These are phyloP conservation scores for Pyropia yezoensis DNA, from an alignment of 23 red algal species.

Conservation along the genomic window DNA sequence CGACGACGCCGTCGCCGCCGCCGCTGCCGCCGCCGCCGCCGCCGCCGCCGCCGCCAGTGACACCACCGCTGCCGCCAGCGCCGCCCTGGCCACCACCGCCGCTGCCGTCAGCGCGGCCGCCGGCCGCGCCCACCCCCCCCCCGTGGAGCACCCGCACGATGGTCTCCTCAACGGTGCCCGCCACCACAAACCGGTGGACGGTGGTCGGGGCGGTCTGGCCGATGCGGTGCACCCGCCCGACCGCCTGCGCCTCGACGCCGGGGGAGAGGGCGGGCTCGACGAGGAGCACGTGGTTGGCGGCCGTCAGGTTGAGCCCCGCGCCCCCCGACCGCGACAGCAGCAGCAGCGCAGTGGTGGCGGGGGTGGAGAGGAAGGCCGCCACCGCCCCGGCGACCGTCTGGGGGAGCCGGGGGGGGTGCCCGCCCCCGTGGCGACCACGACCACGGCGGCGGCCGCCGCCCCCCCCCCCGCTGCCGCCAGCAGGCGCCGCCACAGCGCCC, in stretches of 20 bases:
- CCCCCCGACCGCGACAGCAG: slow-evolving; percentile 53
- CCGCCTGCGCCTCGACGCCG: slow-evolving; percentile 65
- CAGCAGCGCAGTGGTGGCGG: slow-evolving; percentile 35
- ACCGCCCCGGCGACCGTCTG: slow-evolving; percentile 4
- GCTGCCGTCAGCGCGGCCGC: too few relatives aligned
- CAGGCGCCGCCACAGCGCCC: background rate
- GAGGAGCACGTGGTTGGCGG: slow-evolving; percentile 74
- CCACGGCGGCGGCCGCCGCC: slow-evolving; percentile 9
- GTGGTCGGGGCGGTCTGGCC: slow-evolving; percentile 67
- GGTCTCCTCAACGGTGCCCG: slow-evolving; percentile 71
- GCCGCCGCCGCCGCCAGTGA: too few relatives aligned
- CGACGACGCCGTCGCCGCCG: too few relatives aligned
- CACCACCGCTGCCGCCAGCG: background rate
- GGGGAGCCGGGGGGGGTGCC: slow-evolving; percentile 2
- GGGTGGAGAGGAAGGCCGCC: slow-evolving; percentile 11
- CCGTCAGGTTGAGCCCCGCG: slow-evolving; percentile 80
- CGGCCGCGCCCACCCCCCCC: background rate
- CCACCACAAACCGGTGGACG: slow-evolving; percentile 80
- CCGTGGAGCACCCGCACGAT: slow-evolving; percentile 27
- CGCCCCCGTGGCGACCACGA: slow-evolving; percentile 10
- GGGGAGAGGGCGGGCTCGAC: slow-evolving; percentile 66
- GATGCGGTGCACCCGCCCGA: slow-evolving; percentile 79
- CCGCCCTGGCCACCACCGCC: background rate
- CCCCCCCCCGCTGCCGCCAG: background rate
- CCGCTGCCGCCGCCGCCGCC: too few relatives aligned